Conservation (phyloP, 2,329 filamentous ascomycete genomes). For the Alternaria panax region DNA sequence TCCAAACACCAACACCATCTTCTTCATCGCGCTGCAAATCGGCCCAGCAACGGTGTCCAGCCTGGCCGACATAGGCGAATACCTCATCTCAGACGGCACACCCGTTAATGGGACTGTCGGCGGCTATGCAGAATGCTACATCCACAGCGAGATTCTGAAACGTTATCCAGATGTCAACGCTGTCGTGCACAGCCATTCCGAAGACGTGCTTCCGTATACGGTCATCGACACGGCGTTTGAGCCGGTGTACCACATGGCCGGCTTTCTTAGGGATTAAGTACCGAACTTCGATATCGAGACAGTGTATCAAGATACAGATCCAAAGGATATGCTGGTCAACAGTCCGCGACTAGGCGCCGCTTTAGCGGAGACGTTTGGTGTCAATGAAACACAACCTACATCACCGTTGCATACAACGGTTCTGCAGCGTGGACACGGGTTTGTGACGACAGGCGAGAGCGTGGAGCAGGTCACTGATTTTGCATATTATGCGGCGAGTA, state of each 20-base stretch:
- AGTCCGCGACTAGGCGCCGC: slow-evolving; percentile 26
- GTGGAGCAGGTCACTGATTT: slow-evolving; percentile 51
- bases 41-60: slow-evolving; percentile 12
- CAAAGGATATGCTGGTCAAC: slow-evolving; percentile 37
- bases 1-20: slow-evolving; percentile 51
- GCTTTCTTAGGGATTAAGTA: slow-evolving; percentile 35
- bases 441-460: slow-evolving; percentile 42
- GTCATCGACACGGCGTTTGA: slow-evolving; percentile 18
- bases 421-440: slow-evolving; percentile 53
- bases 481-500: slow-evolving; percentile 46
- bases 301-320: slow-evolving; percentile 19
- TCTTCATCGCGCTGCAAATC: slow-evolving; percentile 49
- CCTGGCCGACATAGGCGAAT: slow-evolving; percentile 54
- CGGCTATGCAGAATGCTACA: slow-evolving; percentile 54
- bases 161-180: slow-evolving; percentile 52
- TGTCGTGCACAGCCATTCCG: slow-evolving; percentile 55
- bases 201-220: slow-evolving; percentile 53
- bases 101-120: slow-evolving; percentile 40
- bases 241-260: slow-evolving; percentile 48
- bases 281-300: slow-evolving; percentile 38
- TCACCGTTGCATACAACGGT: slow-evolving; percentile 34
- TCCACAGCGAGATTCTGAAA: slow-evolving; percentile 56
- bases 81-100: slow-evolving; percentile 48
- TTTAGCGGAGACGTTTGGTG: slow-evolving; percentile 30
- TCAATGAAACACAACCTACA: slow-evolving; percentile 26